These are phyloP conservation scores for Pseudonitzschia pungens DNA, from an alignment of 108 stramenopile species.

Conservation along the genomic window DNA sequence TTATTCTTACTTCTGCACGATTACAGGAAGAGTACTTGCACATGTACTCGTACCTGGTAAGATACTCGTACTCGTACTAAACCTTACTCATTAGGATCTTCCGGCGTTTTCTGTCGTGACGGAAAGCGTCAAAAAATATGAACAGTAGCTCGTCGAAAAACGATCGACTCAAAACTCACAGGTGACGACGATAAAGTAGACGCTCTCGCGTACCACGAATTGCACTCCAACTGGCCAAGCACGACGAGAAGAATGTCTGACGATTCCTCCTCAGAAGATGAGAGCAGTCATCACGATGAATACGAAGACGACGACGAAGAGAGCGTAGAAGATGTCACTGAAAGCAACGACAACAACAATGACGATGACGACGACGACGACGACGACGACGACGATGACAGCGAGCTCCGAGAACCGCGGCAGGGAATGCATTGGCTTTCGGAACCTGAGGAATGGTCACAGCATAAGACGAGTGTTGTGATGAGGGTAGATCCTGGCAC, in stretches of 20 bases:
- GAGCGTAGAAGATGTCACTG: not conserved
- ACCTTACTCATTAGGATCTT: too few relatives aligned
- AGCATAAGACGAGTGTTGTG: constrained; percentile 37
- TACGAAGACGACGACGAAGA: not conserved
- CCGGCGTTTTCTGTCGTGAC: too few relatives aligned
- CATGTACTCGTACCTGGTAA: too few relatives aligned
- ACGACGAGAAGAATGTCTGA: not conserved
- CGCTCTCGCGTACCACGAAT: too few relatives aligned
- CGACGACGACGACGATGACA: constrained; percentile 20
- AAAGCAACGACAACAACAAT: too few relatives aligned
- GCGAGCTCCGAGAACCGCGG: constrained; percentile 8
- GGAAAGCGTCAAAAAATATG: too few relatives aligned
- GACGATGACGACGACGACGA: constrained; percentile 19
- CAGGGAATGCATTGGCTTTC: constrained; percentile 44
- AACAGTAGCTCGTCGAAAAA: too few relatives aligned
- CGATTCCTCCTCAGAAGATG: not conserved
- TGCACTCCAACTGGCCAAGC: not conserved
- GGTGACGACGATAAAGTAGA: too few relatives aligned
- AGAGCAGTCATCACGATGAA: not conserved
- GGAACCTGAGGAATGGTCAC: constrained; percentile 48
- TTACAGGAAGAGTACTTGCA: too few relatives aligned
- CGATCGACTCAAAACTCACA: too few relatives aligned
- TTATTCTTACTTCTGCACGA: too few relatives aligned
- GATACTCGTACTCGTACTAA: too few relatives aligned
- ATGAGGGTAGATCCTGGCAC: constrained; percentile 38